Conservation (phyloP, 805 yeast genomes). For the Starmerella cellae region DNA sequence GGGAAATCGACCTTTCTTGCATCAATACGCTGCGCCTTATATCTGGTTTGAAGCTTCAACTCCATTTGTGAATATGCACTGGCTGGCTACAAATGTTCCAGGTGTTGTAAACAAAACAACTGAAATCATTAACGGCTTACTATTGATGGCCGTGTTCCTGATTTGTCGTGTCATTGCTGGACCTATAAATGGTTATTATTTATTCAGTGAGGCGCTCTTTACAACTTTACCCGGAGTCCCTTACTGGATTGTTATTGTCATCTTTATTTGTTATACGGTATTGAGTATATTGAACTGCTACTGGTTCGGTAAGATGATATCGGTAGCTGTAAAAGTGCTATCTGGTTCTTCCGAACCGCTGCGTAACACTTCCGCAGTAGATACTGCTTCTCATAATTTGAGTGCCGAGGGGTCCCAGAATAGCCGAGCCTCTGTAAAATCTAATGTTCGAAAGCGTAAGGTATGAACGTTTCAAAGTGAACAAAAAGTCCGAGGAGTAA, state of each 20-base stretch:
- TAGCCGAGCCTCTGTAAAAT: too few species aligned
- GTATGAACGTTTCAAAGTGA: too few species aligned
- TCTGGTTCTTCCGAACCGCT: too few species aligned
- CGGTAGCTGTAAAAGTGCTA: slow-evolving; percentile 12
- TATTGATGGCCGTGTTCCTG: slow-evolving; percentile 59
- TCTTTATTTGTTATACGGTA: slow-evolving; percentile 45
- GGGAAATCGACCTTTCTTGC: slow-evolving; percentile 58
- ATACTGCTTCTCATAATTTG: too few species aligned
- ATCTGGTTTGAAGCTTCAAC: slow-evolving; percentile 77
- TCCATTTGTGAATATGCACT: slow-evolving; percentile 87
- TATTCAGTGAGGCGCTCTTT: slow-evolving; percentile 26
- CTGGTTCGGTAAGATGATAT: slow-evolving; percentile 84
- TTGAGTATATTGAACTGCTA: slow-evolving; percentile 56
- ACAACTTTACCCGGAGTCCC: slow-evolving; percentile 31
- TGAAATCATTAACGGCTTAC: slow-evolving; percentile 55
- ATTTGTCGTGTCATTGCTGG: slow-evolving; percentile 79
- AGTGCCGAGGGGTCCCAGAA: too few species aligned
- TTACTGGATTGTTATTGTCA: slow-evolving; percentile 34
- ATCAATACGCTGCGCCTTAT: slow-evolving; percentile 72
- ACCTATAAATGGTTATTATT: slow-evolving; percentile 46
- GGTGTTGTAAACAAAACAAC: slow-evolving; percentile 44
- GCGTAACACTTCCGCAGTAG: too few species aligned
- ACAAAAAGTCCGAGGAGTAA: too few species aligned
- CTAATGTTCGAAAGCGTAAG: too few species aligned
- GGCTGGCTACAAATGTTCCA: slow-evolving; percentile 76